Evolutionary conservation across 2,329 filamentous ascomycete species (phyloP).

Genomic region (Xylariaceae sp.): DNA sequence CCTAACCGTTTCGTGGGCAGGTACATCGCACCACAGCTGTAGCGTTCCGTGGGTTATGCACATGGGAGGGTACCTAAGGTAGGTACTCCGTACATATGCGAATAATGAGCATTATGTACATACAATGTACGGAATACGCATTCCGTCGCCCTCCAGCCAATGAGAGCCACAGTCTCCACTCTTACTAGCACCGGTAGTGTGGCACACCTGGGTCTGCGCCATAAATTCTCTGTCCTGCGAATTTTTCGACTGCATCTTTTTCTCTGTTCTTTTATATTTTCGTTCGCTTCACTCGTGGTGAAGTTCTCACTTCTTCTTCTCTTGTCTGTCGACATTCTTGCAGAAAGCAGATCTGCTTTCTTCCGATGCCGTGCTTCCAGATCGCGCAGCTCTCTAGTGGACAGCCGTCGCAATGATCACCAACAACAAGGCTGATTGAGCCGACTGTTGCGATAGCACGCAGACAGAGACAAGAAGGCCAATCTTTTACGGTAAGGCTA

Average conservation of each 20-base stretch:
- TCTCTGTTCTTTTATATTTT: background rate
- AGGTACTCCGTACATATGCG: background rate
- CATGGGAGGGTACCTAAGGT: background rate
- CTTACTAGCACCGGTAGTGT: background rate
- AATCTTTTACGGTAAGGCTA: background rate
- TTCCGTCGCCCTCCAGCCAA: background rate
- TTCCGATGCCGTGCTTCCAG: background rate
- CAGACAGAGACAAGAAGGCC: background rate
- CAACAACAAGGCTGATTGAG: background rate
- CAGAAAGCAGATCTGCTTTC: background rate
- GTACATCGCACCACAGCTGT: too few species aligned
- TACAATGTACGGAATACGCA: background rate
- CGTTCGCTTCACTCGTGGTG: background rate
- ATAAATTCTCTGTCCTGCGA: background rate
- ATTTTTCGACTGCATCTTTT: background rate
- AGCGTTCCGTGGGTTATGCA: too few species aligned
- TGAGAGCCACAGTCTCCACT: background rate
- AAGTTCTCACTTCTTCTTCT: background rate
- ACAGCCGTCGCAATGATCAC: background rate
- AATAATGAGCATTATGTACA: background rate
- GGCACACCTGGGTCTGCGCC: background rate
- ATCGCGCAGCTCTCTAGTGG: background rate
- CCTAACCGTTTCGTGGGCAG: too few species aligned
- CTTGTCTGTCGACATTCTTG: background rate
- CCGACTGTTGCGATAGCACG: slow-evolving; percentile 5